A percentile compares a stretch with the other conserved stretches of the same genome.
phyloP scores from a whole-genome alignment of 345 rosid species.

The Dimocarpus longan region DNA sequence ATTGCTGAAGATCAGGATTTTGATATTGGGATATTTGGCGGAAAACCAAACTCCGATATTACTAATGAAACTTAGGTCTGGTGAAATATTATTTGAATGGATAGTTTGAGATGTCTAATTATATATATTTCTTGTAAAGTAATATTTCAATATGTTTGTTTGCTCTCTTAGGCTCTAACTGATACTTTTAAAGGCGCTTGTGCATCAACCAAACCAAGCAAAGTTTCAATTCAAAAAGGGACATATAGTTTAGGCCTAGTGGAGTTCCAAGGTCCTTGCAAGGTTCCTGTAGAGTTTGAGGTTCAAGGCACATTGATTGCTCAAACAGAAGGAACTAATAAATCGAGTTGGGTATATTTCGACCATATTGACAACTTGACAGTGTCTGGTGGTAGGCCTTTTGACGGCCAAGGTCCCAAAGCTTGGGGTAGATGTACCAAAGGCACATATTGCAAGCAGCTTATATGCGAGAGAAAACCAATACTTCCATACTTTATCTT shows the following conservation, averaged over 20 bases:
- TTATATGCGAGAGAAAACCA: neutral
- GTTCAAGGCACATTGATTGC: conserved; percentile 48
- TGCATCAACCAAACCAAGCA: conserved; percentile 25
- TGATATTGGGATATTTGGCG: too few relatives aligned
- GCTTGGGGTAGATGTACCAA: conserved; percentile 42
- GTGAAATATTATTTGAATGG: too few relatives aligned
- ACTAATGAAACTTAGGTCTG: too few relatives aligned
- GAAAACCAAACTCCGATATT: too few relatives aligned
- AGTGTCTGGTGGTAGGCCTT: conserved; percentile 35
- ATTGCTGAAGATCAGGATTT: neutral
- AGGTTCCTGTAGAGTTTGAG: conserved; percentile 33
- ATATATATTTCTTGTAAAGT: too few relatives aligned
- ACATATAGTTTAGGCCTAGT: conserved; percentile 30
- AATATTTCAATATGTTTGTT: too few relatives aligned
- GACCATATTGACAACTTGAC: conserved; percentile 22
- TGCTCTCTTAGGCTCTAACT: conserved; percentile 34
- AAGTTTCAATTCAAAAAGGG: conserved; percentile 41
- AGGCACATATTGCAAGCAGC: conserved; percentile 27
- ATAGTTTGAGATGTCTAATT: too few relatives aligned
- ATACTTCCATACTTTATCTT: too few relatives aligned
- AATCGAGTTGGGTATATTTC: conserved; percentile 41
- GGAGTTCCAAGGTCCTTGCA: conserved; percentile 52
- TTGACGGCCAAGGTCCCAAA: conserved; percentile 47
- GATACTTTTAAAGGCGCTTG: conserved; percentile 44
- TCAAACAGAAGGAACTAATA: conserved; percentile 8